Evolutionary conservation across 2,329 filamentous ascomycete genomes (phyloP).

Genomic region (Mariannaea sp.): DNA sequence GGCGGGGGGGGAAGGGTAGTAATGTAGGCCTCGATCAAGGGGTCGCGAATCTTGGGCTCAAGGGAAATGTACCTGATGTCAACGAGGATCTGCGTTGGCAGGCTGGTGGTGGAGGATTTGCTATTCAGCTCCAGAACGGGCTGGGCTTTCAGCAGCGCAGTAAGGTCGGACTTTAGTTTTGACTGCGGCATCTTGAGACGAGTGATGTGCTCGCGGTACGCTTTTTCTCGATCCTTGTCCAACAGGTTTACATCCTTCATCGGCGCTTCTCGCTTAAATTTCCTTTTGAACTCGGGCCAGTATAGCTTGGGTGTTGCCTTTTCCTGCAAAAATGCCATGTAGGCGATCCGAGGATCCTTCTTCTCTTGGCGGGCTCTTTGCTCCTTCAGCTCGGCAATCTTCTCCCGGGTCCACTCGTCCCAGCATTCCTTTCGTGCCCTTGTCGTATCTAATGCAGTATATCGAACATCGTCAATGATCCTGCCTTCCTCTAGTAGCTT

Average conservation of each 20-base stretch:
- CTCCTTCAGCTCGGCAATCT: constrained; percentile 73
- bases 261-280: constrained; percentile 78
- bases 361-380: constrained; percentile 76
- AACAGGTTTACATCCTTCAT: constrained; percentile 76
- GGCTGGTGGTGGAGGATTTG: constrained; percentile 56
- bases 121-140: constrained; percentile 64
- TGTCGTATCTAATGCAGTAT: constrained; percentile 82
- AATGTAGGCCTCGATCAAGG: constrained; percentile 69
- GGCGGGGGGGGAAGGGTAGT: constrained; percentile 65
- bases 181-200: constrained; percentile 68
- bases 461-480: constrained; percentile 84
- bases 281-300: constrained; percentile 95
- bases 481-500: constrained; percentile 81
- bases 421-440: constrained; percentile 81
- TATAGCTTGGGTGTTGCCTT: constrained; percentile 90
- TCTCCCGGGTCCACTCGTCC: constrained; percentile 80
- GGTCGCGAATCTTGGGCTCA: constrained; percentile 63
- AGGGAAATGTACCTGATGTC: constrained; percentile 75
- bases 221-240: constrained; percentile 80
- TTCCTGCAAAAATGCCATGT: constrained; percentile 78
- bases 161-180: constrained; percentile 72
- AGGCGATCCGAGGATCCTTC: constrained; percentile 81
- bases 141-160: constrained; percentile 65
- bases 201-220: constrained; percentile 75
- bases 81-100: constrained; percentile 66